phyloP scores from a whole-genome alignment of 2,329 filamentous ascomycete genomes.

The Plectosphaerella cucumerina region DNA sequence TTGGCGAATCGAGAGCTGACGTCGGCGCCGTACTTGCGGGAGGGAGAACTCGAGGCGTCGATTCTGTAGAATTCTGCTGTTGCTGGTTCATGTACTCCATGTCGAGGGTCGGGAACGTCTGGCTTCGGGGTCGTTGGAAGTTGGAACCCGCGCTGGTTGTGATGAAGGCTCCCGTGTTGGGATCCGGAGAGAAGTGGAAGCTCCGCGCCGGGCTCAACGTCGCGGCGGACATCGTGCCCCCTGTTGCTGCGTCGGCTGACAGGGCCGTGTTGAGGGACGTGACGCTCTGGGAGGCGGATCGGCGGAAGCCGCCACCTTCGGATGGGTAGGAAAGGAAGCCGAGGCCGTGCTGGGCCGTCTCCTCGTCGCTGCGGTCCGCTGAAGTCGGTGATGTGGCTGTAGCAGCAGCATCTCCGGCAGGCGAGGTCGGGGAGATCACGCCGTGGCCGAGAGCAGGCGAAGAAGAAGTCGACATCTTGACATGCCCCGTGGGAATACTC shows the following conservation, averaged over 20 bases:
- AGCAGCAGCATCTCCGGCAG: constrained; percentile 51
- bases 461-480: constrained; percentile 26
- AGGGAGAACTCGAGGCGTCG: constrained; percentile 44
- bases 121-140: constrained; percentile 75
- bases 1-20: constrained; percentile 48
- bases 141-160: constrained; percentile 35
- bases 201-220: constrained; percentile 67
- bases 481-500: constrained; percentile 63
- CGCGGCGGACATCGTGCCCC: constrained; percentile 60
- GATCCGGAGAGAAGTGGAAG: constrained; percentile 72
- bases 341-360: constrained; percentile 52
- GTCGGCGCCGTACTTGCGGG: constrained; percentile 43
- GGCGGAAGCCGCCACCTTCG: constrained; percentile 47
- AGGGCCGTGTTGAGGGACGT: constrained; percentile 66
- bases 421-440: constrained; percentile 64
- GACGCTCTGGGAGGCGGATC: constrained; percentile 62
- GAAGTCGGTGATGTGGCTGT: constrained; percentile 75
- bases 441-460: constrained; percentile 50
- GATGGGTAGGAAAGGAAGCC: constrained; percentile 56
- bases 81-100: constrained; percentile 51
- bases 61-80: constrained; percentile 28
- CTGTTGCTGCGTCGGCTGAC: constrained; percentile 57
- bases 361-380: constrained; percentile 65
- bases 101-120: constrained; percentile 75
- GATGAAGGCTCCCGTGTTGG: constrained; percentile 62